Evolutionary conservation across 768 basidiomycete species (phyloP).

Genomic region (Hericium coralloides): DNA sequence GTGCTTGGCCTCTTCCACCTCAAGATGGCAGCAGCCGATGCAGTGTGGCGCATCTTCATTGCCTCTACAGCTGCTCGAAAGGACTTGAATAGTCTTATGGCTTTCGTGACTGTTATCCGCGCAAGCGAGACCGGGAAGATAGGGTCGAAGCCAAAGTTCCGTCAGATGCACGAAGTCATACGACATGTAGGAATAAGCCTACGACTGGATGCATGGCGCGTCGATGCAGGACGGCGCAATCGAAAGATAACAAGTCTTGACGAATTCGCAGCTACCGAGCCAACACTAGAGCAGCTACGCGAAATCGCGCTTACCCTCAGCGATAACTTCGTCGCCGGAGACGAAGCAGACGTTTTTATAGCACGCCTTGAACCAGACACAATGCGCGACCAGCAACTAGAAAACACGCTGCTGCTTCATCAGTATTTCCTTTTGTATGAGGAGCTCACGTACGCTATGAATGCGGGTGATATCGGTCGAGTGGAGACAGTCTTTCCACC

Average conservation of each 20-base stretch:
- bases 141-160: not conserved
- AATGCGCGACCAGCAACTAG: too few relatives aligned
- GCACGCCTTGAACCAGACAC: too few relatives aligned
- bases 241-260: too few relatives aligned
- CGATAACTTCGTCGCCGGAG: too few relatives aligned
- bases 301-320: too few relatives aligned
- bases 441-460: conserved; percentile 6
- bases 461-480: conserved; percentile 28
- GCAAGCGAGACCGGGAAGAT: not conserved
- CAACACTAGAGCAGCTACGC: too few relatives aligned
- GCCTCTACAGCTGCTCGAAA: not conserved
- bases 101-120: not conserved
- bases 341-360: too few relatives aligned
- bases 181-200: not conserved
- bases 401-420: too few relatives aligned
- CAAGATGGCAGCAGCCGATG: conserved; percentile 25
- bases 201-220: too few relatives aligned
- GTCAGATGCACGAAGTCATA: not conserved
- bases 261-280: too few relatives aligned
- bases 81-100: not conserved
- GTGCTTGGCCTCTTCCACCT: conserved; percentile 27
- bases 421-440: conserved; percentile 12
- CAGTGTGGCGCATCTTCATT: conserved; percentile 7
- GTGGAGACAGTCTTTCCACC: conserved; percentile 19
- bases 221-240: too few relatives aligned